Percentiles rank a stretch among this genome's conserved stretches.
Evolutionary conservation across 2,329 filamentous ascomycete genomes (phyloP).

Genomic region (Paecilomyces niveus): DNA sequence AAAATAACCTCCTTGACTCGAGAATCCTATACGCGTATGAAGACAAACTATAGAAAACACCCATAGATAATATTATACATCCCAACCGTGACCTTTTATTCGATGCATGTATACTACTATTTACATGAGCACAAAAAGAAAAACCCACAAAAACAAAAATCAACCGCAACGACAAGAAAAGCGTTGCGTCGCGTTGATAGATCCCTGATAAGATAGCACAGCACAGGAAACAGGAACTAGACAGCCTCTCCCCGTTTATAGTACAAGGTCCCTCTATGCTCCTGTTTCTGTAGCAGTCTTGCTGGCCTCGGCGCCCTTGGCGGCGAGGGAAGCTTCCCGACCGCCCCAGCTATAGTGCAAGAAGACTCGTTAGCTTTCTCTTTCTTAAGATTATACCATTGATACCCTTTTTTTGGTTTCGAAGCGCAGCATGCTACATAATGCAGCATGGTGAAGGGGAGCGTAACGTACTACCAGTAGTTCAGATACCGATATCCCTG

Average conservation of each 20-base stretch:
- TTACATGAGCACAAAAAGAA: not conserved
- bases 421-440: not conserved
- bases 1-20: no score
- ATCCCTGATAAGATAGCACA: not conserved
- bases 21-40: not conserved
- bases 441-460: not conserved
- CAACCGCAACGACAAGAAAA: not conserved
- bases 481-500: constrained; percentile 58
- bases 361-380: not conserved
- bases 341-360: constrained; percentile 33
- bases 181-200: not conserved
- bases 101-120: not conserved
- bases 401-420: not conserved
- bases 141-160: not conserved
- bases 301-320: constrained; percentile 24
- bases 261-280: not conserved
- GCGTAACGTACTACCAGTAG: constrained; percentile 47
- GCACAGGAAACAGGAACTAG: not conserved
- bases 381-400: not conserved
- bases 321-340: constrained; percentile 32
- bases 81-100: not conserved
- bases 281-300: constrained; percentile 10
- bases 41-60: not conserved
- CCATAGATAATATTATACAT: not conserved
- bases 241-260: not conserved